Base-by-base conservation (phyloP, 139 green algal genomes). In the Yamagishiella unicocca region DNA sequence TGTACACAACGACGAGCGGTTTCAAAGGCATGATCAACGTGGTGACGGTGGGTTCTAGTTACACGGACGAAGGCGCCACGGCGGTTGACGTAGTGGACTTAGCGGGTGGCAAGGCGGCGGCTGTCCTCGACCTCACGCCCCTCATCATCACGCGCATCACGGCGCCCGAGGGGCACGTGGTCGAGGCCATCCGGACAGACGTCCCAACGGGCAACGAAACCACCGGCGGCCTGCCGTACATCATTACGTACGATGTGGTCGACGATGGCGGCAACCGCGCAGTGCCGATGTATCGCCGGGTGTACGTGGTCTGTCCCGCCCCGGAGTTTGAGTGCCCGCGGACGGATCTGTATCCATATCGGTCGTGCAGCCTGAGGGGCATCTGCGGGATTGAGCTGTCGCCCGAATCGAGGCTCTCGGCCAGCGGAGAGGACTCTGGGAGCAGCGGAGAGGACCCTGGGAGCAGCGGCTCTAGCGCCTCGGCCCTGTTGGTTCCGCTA, bases 241-340 rank as follows among this genome's bases (percentile, higher is more conserved):
- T 83, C 29, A 25, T 83, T 5, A 45, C 33, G 17, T 83, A 83
- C 50, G 31, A 50, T 7, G 75, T 53, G 24, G 50, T 53, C 0
- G 75, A 83, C 24, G 50, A 53, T 22, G 50, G 33, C 8, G 75
- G 75, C 33, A 68, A 70, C 35, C 31, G 33, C 1, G 75, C 75
- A 12, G 8, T 19, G 17, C 33, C 50, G 50, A 33, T 68, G 10
- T 31, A 27, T 24, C 75, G 75, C 53, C 46, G 75, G 21, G 50
- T 83, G 12, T 83, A 83, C 50, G 75, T 83, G 42, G 22, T 62
- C 5, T 83, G 75, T 38, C 46, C 12, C 9, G 6, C 46, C 17
- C 75, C 46, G 6, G 75, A 83, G 50, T 70, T 45, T 29, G 50
- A 35, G 29, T 83, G 75, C 9, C 33, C 75, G 5, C 21, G 33